Base-by-base conservation (phyloP, 345 rosid genomes). In the Bretschneidera sinensis region DNA sequence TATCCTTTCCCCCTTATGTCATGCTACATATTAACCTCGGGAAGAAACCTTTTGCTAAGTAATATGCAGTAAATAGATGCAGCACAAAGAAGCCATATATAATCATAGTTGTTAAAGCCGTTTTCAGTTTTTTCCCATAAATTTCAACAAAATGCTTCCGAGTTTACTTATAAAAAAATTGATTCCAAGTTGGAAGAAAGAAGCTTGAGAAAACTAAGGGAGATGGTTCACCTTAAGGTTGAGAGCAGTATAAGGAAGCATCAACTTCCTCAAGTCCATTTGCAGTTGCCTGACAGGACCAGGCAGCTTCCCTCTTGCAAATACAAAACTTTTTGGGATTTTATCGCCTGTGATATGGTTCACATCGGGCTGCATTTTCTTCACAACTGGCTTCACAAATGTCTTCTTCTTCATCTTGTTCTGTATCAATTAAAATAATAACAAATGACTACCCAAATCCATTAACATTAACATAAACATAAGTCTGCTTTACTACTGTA, bases 191-290 rank as follows among this genome's bases (percentile, higher is more conserved):
- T 7, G 16, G 45, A n/a, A n/a, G n/a, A n/a, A n/a, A n/a, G 54
- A 5, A 53, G 14, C 22, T 19, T 28, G 45, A 65, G 25, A 25
- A 53, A 31, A 0, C 33, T 48, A 23, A 33, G 16, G 23, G 45
- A 54, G 54, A 19, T 0, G 22, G 34, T 54, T 31, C 47, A 87
- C 98, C 91, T 85, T 92, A 21, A 92, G 79, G 43, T 64, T 89
- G 70, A 94, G 96, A 74, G 97, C 99, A 61, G 97, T 94, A 61
- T 75, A 84, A 4, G 99, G 99, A 65, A 88, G 95, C 97, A 94
- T 94, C 60, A 94, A 68, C 72, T 88, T 94, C 58, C 97, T 88
- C 71, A 94, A 67, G 66, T 94, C 92, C 92, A 85, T 75, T 74
- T 86, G 89, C 52, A 94, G 96, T 54, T 88, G 97, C 70, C 48